A percentile compares a stretch with the other conserved stretches of the same genome.
phyloP scores from a whole-genome alignment of 179 eudicot species.

The Beta corolliflora region DNA sequence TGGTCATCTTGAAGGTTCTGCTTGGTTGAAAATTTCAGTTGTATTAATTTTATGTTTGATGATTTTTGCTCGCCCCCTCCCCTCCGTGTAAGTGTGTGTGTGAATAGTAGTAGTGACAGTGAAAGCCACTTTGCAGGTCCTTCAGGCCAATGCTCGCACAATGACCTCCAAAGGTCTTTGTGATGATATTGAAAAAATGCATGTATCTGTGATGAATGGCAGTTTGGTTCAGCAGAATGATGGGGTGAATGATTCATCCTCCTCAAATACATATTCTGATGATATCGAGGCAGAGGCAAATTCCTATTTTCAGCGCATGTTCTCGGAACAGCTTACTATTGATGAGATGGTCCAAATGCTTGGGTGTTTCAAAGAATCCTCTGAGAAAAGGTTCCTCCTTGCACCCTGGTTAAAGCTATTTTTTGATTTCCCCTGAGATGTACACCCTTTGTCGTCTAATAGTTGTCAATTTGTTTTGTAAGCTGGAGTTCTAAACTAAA shows the following conservation, averaged over 20 bases:
- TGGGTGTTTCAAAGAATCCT: conserved; percentile 77
- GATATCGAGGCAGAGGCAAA: conserved; percentile 91
- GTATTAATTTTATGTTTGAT: background rate
- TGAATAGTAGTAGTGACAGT: background rate
- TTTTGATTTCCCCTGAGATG: background rate
- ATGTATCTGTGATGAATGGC: conserved; percentile 43
- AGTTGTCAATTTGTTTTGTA: background rate
- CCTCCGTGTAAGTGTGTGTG: background rate
- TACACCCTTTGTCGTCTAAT: background rate
- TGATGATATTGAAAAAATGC: conserved; percentile 71
- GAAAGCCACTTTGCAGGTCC: conserved; percentile 53
- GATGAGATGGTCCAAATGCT: conserved; percentile 92
- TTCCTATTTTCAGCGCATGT: conserved; percentile 86
- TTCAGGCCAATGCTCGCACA: conserved; percentile 59
- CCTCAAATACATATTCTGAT: conserved; percentile 56
- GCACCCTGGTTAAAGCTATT: background rate
- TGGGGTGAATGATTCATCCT: conserved; percentile 51
- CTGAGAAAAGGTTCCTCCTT: conserved; percentile 61
- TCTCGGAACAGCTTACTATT: conserved; percentile 66
- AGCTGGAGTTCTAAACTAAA: background rate
- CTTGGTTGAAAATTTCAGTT: background rate
- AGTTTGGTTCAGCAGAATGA: conserved; percentile 50
- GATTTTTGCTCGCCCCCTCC: background rate
- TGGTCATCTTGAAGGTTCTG: conserved; percentile 69
- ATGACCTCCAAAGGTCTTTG: conserved; percentile 51